Percentiles rank a stretch among this genome's conserved stretches.
phyloP scores from a whole-genome alignment of 305 asterid species.

The Ajuga reptans region DNA sequence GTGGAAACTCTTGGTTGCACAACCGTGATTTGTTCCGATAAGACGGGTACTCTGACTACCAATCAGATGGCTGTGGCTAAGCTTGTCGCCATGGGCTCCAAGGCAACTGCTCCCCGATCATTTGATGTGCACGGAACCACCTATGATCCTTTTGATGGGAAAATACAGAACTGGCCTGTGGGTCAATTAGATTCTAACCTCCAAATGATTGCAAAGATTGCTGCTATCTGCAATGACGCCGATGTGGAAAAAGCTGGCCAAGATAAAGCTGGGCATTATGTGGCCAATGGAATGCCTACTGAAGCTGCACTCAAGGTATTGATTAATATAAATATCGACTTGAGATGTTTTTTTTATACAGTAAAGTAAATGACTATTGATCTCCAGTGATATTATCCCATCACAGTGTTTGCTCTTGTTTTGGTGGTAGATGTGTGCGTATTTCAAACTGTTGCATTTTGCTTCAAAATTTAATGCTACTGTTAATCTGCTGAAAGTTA shows the following conservation, averaged over 20 bases:
- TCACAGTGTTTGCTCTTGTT: neutral
- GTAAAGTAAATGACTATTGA: neutral
- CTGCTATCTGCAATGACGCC: constrained; percentile 83
- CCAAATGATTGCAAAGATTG: constrained; percentile 70
- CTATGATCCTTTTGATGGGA: constrained; percentile 78
- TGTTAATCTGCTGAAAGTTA: neutral
- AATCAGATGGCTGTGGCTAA: constrained; percentile 95
- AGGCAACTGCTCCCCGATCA: constrained; percentile 37
- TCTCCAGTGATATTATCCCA: neutral
- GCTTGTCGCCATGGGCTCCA: constrained; percentile 70
- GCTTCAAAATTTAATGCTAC: neutral
- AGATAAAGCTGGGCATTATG: constrained; percentile 43
- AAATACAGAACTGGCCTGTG: constrained; percentile 58
- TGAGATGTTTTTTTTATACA: neutral
- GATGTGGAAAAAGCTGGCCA: constrained; percentile 61
- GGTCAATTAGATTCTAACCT: constrained; percentile 66
- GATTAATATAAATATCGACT: neutral
- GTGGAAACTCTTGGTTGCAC: constrained; percentile 99
- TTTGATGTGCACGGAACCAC: constrained; percentile 77
- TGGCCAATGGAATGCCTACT: constrained; percentile 78
- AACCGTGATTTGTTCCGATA: constrained; percentile 95
- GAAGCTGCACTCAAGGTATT: constrained; percentile 88
- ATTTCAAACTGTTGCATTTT: neutral
- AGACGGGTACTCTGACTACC: constrained; percentile 92
- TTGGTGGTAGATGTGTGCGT: neutral